Base-by-base conservation (phyloP, 192 early-diverging fungal genomes). In the Podila epigama region DNA sequence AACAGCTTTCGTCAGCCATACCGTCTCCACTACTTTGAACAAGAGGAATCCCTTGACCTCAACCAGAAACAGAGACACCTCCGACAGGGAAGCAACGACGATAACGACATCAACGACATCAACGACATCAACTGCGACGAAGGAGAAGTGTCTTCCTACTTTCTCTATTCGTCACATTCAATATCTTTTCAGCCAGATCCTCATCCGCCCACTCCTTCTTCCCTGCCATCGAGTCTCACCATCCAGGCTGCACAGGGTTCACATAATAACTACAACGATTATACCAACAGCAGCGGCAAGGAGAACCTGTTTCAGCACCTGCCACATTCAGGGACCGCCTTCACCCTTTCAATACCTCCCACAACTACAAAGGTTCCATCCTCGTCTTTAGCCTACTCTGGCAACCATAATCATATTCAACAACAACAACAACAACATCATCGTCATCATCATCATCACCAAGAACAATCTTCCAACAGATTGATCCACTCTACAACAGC, bases 1-100 rank as follows among this genome's bases (percentile, higher is more conserved):
- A n/a, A n/a, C n/a, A n/a, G n/a, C n/a, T n/a, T n/a, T 22, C 44
- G 25, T 48, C 44, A 48, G 1, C 44, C 44, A 4, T 48, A 48
- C 52, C 52, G 29, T 28, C 52, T 25, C 16, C 52, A 54, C 8
- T 54, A 54, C 52, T 54, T 54, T 32, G 52, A 8, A 41, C 40
- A 54, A 28, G 52, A 54, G 52, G 27, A 54, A 5, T 51, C 6
- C 27, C 29, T 31, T 29, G 29, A 54, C 2, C 52, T 15, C 27
- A 28, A 54, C 15, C 28, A 54, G 5, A 28, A 54, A 41, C 40
- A 41, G 40, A 41, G 8, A 11, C 40, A 41, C 40, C 40, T 11
- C 40, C 40, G 10, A 16, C 40, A 41, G n/a, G n/a, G n/a, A n/a
- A n/a, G n/a, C n/a, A n/a, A n/a, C n/a, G n/a, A n/a, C n/a, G n/a